Conservation (phyloP, 352 stramenopile genomes). For the Phytophthora capsici region DNA sequence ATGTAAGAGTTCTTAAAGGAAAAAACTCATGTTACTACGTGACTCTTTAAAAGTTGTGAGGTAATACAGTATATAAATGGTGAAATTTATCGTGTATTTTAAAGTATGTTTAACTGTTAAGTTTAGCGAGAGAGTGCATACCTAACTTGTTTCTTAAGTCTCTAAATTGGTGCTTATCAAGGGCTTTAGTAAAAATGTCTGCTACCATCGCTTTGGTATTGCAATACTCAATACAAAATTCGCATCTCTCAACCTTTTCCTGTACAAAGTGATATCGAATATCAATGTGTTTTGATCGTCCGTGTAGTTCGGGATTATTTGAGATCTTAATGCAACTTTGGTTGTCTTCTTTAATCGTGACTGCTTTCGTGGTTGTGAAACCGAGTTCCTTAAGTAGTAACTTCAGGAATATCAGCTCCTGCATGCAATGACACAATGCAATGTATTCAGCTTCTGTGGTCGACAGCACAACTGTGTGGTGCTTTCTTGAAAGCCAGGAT, state of each 20-base stretch:
- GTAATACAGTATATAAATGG: too few relatives aligned
- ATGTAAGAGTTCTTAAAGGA: too few relatives aligned
- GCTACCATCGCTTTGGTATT: slow-evolving; percentile 3
- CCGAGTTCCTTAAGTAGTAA: background rate
- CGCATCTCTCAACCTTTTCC: background rate
- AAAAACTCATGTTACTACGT: too few relatives aligned
- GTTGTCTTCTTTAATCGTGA: background rate
- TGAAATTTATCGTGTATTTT: too few relatives aligned
- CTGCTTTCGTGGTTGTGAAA: background rate
- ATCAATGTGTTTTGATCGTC: background rate
- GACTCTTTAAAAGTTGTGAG: too few relatives aligned
- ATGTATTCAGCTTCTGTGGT: slow-evolving; percentile 34
- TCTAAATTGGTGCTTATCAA: too few relatives aligned
- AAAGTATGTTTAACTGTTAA: too few relatives aligned
- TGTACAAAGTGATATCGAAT: background rate
- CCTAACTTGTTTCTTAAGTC: too few relatives aligned
- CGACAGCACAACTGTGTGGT: slow-evolving; percentile 32
- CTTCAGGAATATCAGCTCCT: background rate
- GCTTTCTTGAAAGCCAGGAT: background rate
- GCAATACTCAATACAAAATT: background rate
- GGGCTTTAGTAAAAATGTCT: background rate
- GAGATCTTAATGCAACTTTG: background rate
- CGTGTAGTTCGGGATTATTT: background rate
- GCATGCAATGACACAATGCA: slow-evolving; percentile 29
- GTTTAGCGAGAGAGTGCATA: too few relatives aligned